Percentiles rank a stretch among this genome's conserved stretches.
phyloP scores from a whole-genome alignment of 2,329 filamentous ascomycete genomes.

The Colletotrichum scovillei region DNA sequence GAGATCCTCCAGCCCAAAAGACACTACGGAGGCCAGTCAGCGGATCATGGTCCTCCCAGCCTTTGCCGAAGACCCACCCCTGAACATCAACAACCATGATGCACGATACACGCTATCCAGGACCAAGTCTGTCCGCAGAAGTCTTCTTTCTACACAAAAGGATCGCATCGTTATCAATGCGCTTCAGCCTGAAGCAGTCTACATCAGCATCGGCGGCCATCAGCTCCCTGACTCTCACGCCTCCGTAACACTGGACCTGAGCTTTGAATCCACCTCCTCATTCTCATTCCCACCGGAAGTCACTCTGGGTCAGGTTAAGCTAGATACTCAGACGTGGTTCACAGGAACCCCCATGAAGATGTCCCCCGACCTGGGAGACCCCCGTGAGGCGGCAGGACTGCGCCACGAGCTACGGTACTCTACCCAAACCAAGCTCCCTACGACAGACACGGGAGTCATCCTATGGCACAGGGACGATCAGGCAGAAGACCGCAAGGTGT shows the following conservation, averaged over 20 bases:
- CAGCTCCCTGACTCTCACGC: conserved; percentile 53
- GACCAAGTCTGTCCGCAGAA: conserved; percentile 64
- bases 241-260: conserved; percentile 56
- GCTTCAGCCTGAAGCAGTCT: conserved; percentile 58
- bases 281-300: conserved; percentile 59
- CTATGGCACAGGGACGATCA: conserved; percentile 56
- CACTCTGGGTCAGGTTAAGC: conserved; percentile 59
- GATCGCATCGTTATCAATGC: conserved; percentile 59
- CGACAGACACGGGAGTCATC: conserved; percentile 46
- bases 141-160: conserved; percentile 61
- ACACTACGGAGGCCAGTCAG: conserved; percentile 53
- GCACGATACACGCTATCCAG: conserved; percentile 61
- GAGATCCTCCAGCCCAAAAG: conserved; percentile 37
- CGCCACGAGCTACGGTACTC: conserved; percentile 56
- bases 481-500: conserved; percentile 36
- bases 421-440: conserved; percentile 53
- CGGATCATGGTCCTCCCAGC: conserved; percentile 64
- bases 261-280: conserved; percentile 56
- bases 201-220: conserved; percentile 60
- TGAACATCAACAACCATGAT: conserved; percentile 60
- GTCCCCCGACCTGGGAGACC: conserved; percentile 63
- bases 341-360: conserved; percentile 55
- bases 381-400: conserved; percentile 46
- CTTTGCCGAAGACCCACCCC: conserved; percentile 60
- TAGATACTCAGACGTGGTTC: conserved; percentile 64